Base-by-base conservation (phyloP, 148 eudicot species). In the Nyssa sinensis region DNA sequence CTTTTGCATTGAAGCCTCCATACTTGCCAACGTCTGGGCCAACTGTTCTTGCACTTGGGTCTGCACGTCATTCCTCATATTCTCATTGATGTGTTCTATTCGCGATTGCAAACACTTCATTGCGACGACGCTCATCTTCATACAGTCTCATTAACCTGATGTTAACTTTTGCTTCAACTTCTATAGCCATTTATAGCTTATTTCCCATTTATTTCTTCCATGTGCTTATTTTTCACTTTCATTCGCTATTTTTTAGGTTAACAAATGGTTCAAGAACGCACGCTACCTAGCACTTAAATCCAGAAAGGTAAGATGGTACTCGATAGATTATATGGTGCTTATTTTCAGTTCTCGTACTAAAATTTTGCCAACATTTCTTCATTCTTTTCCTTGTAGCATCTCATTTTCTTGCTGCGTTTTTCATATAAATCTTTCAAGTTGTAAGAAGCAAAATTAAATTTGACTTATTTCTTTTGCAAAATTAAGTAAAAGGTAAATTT, bases 261-360 rank as follows among this genome's bases (percentile, higher is more conserved):
- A 87, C 88, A 90, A 90, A 77, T 94, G 98, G 98, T 94, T 94
- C 91, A 94, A 92, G 82, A 94, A 94, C 81, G 90, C 98, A 5
- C 98, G 98, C 53, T 94, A 94, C 76, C 70, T 80, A 51, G 91
- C 98, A 25, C 93, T 92, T 30, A 94, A 90, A 83, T 77, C 78
- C 30, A 87, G 90, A 82, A 92, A 92, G 97, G 98, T 89, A 68
- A 81, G 85, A 49, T 55, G 11, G 58, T 71, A 19, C 24, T 63
- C 44, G 27, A 3, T 44, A 27, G 39, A 35, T 31, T 24, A 55
- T 24, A 6, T 16, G n/a, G n/a, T 39, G 51, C 49, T 39, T 66
- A 16, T 7, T 35, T 66, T 37, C 27, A 23, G 6, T 30, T 77
- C 29, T 37, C 29, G 49, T 23, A 60, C 10, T 27, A 57, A 55